Evolutionary conservation across 73 alveolate species (phyloP), one percentile per base, ranked within the genome.

Genomic region (Blepharisma stoltei): DNA sequence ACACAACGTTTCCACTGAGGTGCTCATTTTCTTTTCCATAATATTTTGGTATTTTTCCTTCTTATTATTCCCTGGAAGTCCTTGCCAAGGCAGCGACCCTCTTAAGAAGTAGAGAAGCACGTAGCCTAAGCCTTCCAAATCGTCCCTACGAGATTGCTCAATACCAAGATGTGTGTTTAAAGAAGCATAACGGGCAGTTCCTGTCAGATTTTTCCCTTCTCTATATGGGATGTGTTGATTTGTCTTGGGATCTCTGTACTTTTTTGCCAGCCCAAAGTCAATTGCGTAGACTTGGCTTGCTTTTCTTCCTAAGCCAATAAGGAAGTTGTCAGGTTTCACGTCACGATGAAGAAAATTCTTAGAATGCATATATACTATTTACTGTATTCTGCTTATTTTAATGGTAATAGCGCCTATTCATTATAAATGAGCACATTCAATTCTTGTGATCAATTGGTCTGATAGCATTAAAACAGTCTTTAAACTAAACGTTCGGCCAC

Each of bases 191-290:
- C 97, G 55, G 18, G 92, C 90, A 32, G 97, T 89, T 77, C 94
- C 76, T 11, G 87, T 77, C n/a, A 82, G 41, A 6, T 73, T 82
- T 20, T 82, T 82, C 25, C 83, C 83, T 55, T 82, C 89, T 52
- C 81, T 82, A 20, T 55, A 66, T 21, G 78, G 85, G 54, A 82
- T 82, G 47, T 82, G 89, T n/a, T 82, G 85, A 82, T 82, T 82
- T 43, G 83, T 76, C 1, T 83, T 37, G 54, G 88, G 76, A 76
- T 82, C 89, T 25, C 83, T 76, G 44, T 82, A 95, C 48, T 97
- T 76, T 85, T 93, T 95, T 14, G 99, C 89, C 25, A 93, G 81
- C 27, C 99, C 98, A 82, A 95, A 95, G 84, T 95, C 99, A 53
- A 95, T 91, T 6, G 91, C 78, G 82, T 89, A 92, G 50, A 92